These are phyloP conservation scores for Entomortierella parvispora DNA, from an alignment of 192 early-diverging fungal genomes.

Conservation along the genomic window DNA sequence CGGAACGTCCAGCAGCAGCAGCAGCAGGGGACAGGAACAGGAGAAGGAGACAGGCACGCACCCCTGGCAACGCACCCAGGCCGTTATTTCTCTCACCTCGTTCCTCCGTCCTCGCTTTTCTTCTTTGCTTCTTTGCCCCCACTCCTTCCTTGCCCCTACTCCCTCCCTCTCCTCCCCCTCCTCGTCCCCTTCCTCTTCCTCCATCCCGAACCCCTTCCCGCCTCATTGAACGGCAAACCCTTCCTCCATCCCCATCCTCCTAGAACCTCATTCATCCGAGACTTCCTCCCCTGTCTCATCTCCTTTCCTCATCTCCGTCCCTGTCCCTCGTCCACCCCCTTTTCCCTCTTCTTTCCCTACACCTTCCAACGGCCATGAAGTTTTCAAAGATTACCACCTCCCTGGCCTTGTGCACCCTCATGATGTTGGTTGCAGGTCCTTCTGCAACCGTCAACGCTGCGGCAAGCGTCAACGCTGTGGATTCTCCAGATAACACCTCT, in stretches of 20 bases:
- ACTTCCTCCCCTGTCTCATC: not conserved
- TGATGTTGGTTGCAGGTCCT: not conserved
- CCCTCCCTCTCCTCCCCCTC: not conserved
- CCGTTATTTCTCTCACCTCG: not conserved
- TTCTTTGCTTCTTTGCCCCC: constrained; percentile 6
- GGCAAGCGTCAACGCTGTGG: not conserved
- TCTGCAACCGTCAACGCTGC: not conserved
- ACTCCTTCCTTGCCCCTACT: not conserved
- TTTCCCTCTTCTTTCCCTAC: not conserved
- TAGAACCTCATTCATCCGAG: not conserved
- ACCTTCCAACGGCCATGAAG: constrained; percentile 13
- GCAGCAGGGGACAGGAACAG: not conserved
- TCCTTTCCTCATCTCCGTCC: not conserved
- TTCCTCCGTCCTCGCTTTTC: not conserved
- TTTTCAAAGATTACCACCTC: constrained; percentile 11
- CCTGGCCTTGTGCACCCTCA: constrained; percentile 18
- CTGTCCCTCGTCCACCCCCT: not conserved
- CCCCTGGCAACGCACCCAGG: too few relatives aligned
- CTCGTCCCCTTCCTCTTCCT: not conserved
- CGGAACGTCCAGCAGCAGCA: too few relatives aligned
- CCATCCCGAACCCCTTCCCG: constrained; percentile 1
- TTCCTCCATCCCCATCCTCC: not conserved
- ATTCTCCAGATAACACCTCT: not conserved
- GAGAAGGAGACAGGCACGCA: too few relatives aligned
- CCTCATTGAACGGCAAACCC: not conserved